These are phyloP conservation scores for Neonectria sp. DNA, from an alignment of 2,329 filamentous ascomycete species.

Conservation along the genomic window DNA sequence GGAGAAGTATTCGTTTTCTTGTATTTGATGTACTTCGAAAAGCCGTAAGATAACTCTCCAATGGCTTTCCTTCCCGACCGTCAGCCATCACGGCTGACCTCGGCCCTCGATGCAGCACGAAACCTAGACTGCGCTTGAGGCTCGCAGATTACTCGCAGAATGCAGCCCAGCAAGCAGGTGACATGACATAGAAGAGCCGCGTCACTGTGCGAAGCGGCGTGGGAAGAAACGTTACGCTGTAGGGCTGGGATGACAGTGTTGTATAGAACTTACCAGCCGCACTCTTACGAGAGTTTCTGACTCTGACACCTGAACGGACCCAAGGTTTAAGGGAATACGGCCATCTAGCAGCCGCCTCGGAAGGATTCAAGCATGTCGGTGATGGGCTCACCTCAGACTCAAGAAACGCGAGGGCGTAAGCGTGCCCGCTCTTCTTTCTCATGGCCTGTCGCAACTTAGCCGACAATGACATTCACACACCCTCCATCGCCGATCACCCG, in stretches of 20 bases:
- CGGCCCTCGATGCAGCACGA: neutral
- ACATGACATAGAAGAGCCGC: neutral
- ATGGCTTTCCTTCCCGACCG: neutral
- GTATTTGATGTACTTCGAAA: neutral
- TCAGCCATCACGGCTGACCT: neutral
- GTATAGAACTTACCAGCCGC: neutral
- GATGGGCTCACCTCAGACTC: neutral
- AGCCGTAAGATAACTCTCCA: neutral
- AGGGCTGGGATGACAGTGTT: neutral
- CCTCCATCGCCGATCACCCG: constrained; percentile 6
- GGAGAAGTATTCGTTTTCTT: too few relatives aligned
- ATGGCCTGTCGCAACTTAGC: neutral
- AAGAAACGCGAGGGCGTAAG: neutral
- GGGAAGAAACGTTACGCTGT: neutral
- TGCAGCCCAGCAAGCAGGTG: neutral
- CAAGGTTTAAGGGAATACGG: neutral
- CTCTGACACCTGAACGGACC: neutral
- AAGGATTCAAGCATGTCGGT: neutral
- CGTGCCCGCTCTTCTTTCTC: too few relatives aligned
- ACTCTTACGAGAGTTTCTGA: neutral
- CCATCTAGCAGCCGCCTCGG: neutral
- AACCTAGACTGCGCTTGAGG: neutral
- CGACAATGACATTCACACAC: neutral
- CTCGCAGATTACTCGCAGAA: neutral
- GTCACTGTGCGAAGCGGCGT: neutral